A percentile compares a stretch with the other conserved stretches of the same genome.
Conservation (phyloP, 495 filamentous ascomycete genomes). For the Penicillium malachiteum region DNA sequence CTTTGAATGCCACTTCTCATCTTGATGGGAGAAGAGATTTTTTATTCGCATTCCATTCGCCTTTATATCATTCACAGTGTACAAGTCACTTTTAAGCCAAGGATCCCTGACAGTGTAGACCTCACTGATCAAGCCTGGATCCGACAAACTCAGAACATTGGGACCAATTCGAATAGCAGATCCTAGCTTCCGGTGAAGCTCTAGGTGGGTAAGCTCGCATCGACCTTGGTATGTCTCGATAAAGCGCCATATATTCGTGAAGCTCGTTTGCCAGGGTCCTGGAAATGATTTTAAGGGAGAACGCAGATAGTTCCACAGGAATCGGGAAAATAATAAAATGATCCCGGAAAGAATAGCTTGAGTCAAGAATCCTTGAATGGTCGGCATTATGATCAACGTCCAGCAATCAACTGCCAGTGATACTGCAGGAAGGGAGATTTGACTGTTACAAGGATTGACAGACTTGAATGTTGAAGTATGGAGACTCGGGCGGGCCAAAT, state of each 20-base stretch:
- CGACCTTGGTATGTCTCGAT: constrained; percentile 22
- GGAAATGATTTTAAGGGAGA: constrained; percentile 24
- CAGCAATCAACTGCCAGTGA: too few species aligned
- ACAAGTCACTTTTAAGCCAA: constrained; percentile 32
- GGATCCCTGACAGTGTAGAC: constrained; percentile 29
- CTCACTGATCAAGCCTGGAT: constrained; percentile 29
- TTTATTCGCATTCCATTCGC: constrained; percentile 16
- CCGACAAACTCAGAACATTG: constrained; percentile 33
- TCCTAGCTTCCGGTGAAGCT: constrained; percentile 34
- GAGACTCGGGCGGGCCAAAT: too few species aligned
- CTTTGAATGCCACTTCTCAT: constrained; percentile 33
- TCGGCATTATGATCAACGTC: neutral
- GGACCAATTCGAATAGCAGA: constrained; percentile 34
- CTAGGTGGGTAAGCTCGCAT: constrained; percentile 21
- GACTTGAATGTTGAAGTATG: too few species aligned
- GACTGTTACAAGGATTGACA: too few species aligned
- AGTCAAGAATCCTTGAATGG: neutral
- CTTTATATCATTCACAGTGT: constrained; percentile 27
- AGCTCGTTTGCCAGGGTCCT: constrained; percentile 17
- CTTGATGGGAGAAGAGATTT: constrained; percentile 30
- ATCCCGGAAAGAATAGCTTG: neutral
- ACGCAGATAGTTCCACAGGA: constrained; percentile 17
- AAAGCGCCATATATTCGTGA: constrained; percentile 29
- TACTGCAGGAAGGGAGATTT: too few species aligned
- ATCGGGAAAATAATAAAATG: constrained; percentile 8